phyloP scores from a whole-genome alignment of 2,329 filamentous ascomycete species.

The Penicillium sp. region DNA sequence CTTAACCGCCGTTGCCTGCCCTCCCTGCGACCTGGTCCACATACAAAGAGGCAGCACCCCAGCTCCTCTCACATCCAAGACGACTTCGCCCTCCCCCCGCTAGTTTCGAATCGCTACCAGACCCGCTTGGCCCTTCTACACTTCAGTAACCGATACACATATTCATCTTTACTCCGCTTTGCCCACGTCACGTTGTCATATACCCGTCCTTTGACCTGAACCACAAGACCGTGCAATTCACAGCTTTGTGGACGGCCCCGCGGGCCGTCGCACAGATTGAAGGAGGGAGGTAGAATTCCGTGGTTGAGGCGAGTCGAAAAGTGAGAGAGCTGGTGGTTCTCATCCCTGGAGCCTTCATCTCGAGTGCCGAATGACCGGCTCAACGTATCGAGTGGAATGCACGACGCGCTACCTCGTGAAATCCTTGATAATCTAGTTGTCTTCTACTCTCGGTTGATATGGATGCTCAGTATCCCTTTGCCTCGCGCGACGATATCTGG shows the following conservation, averaged over 20 bases:
- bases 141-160: not conserved
- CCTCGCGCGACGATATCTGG: conserved; percentile 62
- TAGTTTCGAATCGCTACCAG: not conserved
- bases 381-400: not conserved
- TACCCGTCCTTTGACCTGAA: conserved; percentile 7
- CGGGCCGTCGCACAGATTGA: conserved; percentile 23
- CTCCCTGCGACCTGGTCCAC: not conserved
- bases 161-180: not conserved
- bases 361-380: not conserved
- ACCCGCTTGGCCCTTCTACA: not conserved
- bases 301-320: not conserved
- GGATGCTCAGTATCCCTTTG: conserved; percentile 62
- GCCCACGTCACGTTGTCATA: not conserved
- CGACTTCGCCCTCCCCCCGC: not conserved
- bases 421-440: not conserved
- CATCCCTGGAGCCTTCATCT: not conserved
- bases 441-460: conserved; percentile 34
- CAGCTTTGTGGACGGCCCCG: conserved; percentile 23
- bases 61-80: not conserved
- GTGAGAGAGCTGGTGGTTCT: not conserved
- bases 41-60: not conserved
- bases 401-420: not conserved
- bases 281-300: conserved; percentile 12
- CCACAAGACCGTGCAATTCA: conserved; percentile 5
- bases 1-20: not conserved